Evolutionary conservation across 257 asterid genomes (phyloP), one percentile per base, ranked within the genome.

Genomic region (Verbascum thapsus): DNA sequence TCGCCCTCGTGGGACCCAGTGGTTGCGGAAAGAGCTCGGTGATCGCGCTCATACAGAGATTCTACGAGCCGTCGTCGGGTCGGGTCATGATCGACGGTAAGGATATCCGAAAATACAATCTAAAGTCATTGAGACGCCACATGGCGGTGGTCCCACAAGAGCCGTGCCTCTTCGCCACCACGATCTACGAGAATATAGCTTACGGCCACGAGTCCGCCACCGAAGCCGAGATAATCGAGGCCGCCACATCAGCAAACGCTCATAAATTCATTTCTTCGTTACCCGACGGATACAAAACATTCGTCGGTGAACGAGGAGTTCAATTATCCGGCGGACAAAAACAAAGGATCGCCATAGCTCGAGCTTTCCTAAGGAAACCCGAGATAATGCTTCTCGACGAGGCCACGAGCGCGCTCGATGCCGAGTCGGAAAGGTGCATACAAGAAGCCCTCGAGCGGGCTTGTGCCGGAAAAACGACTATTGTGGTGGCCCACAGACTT

Each of bases 131-230:
- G 41, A 64, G 96, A 59, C 77, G 81, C 62, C 95, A 81, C 81
- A 78, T 87, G 3, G 95, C 95, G 1, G 69, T 87, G 7, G 95
- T 87, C 6, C 90, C 88, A 3, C 97, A 90, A 67, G 97, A 90
- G 49, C 95, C 96, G 0, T 85, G 92, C 83, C 88, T 87, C 9
- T 90, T 87, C 30, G 90, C 90, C 5, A 74, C 95, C 3, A 83
- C 88, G 5, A 84, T 90, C 5, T 74, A 85, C 43, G 95, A 90
- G 8, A 90, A 87, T 77, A 87, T 90, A 1, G 95, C 95, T 0
- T 87, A 90, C 20, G 95, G 96, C 4, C 81, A 68, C 3, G 96
- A 85, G 10, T 70, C 95, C 1, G 83, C 95, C 0, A 85, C 92
- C 0, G 96, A 90, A 20, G 61, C 92, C 0, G 95, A 87, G 79